phyloP scores from a whole-genome alignment of 352 stramenopile genomes.

The Halophytophthora polymorphica region DNA sequence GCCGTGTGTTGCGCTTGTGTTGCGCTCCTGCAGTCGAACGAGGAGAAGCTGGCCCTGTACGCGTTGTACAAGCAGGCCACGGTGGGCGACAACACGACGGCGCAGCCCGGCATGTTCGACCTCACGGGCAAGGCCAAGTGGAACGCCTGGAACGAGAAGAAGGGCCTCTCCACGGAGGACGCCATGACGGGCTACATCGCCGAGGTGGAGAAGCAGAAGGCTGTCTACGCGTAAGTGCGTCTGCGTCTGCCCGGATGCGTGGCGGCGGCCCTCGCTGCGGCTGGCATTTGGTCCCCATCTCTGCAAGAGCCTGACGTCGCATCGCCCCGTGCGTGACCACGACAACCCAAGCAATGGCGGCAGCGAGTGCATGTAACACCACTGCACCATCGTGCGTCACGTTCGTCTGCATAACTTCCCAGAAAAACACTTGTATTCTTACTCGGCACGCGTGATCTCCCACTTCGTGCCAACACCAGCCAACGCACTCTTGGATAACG shows the following conservation, averaged over 20 bases:
- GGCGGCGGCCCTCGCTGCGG: background rate
- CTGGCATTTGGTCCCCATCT: background rate
- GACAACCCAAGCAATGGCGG: background rate
- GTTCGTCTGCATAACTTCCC: no score
- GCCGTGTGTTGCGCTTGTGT: background rate
- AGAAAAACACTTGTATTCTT: no score
- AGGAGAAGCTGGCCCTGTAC: slow-evolving; percentile 89
- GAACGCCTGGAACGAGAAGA: slow-evolving; percentile 84
- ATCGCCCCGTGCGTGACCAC: no score
- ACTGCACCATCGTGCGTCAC: no score
- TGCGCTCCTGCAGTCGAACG: slow-evolving; percentile 47
- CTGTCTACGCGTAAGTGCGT: slow-evolving; percentile 65
- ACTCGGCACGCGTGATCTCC: no score
- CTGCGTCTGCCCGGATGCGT: background rate
- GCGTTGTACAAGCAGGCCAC: slow-evolving; percentile 91
- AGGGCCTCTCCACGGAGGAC: slow-evolving; percentile 79
- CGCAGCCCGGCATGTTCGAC: slow-evolving; percentile 85
- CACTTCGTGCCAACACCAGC: no score
- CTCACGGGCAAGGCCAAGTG: slow-evolving; percentile 87
- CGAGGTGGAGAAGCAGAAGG: slow-evolving; percentile 83
- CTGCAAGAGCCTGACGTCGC: background rate
- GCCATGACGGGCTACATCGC: slow-evolving; percentile 88
- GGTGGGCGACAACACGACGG: slow-evolving; percentile 80
- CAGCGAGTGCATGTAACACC: background rate
- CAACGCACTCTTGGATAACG: no score